These are phyloP conservation scores for Cercospora sp. DNA, from an alignment of 2,329 filamentous ascomycete genomes.

Conservation along the genomic window DNA sequence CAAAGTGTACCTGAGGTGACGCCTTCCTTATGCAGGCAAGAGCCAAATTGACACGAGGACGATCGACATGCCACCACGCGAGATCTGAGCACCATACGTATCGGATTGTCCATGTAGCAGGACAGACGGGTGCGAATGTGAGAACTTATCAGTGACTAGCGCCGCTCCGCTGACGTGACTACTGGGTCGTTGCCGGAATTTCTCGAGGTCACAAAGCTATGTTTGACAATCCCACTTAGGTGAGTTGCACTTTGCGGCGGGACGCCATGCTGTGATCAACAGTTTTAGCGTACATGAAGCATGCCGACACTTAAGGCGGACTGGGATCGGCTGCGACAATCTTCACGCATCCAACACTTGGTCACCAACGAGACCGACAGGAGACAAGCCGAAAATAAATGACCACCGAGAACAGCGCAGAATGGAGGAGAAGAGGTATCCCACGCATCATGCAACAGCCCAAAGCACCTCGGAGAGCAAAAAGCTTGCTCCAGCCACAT, in stretches of 20 bases:
- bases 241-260: neutral
- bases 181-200: neutral
- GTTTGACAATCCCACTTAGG: neutral
- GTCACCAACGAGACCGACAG: neutral
- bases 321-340: neutral
- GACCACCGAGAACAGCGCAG: neutral
- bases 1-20: neutral
- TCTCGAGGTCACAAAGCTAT: neutral
- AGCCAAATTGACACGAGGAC: neutral
- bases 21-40: neutral
- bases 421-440: neutral
- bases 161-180: neutral
- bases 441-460: neutral
- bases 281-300: neutral
- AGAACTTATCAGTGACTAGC: neutral
- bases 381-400: neutral
- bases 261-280: neutral
- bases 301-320: neutral
- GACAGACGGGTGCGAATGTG: neutral
- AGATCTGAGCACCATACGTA: neutral
- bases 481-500: slow-evolving; percentile 3
- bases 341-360: neutral
- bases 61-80: neutral
- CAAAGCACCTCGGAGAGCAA: neutral
- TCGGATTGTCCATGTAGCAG: neutral